phyloP scores from a whole-genome alignment of 208 protist genomes.

The Jaenimonas drosophilae region DNA sequence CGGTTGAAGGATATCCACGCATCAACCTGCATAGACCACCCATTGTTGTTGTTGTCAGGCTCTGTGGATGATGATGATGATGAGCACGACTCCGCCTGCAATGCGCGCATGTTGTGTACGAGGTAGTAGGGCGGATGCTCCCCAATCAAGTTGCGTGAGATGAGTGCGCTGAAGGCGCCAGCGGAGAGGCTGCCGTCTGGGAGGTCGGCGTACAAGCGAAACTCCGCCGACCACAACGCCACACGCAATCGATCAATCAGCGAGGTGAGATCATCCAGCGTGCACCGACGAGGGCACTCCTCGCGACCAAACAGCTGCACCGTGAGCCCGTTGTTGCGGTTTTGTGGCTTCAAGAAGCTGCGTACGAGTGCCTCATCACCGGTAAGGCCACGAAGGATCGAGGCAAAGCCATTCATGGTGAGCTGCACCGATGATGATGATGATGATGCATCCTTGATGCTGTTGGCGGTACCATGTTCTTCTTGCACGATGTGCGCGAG shows the following conservation, averaged over 20 bases:
- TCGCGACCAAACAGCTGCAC: conserved; percentile 47
- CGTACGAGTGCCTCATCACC: conserved; percentile 37
- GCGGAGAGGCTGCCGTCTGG: conserved; percentile 36
- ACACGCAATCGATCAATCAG: conserved; percentile 39
- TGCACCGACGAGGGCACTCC: conserved; percentile 18
- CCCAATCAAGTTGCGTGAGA: conserved; percentile 72
- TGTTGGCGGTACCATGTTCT: conserved; percentile 29
- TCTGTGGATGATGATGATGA: neutral
- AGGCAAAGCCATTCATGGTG: conserved; percentile 56
- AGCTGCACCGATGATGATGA: too few relatives aligned
- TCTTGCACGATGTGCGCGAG: conserved; percentile 61
- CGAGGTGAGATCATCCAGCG: conserved; percentile 31
- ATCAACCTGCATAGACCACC: conserved; percentile 29
- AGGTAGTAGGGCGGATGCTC: conserved; percentile 80
- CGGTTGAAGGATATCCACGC: conserved; percentile 75
- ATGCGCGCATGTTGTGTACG: conserved; percentile 64
- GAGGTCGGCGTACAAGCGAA: conserved; percentile 55
- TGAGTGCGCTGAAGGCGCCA: conserved; percentile 63
- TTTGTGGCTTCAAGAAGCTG: conserved; percentile 21
- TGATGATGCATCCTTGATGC: too few relatives aligned
- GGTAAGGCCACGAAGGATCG: conserved; percentile 55
- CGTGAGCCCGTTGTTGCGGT: conserved; percentile 45
- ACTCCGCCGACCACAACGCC: conserved; percentile 81
- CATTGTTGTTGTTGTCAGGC: neutral
- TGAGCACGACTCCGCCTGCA: too few relatives aligned